Percentiles rank a stretch among this genome's conserved stretches.
Evolutionary conservation across 768 basidiomycete species (phyloP).

Genomic region (Cystoderma amianthinum): DNA sequence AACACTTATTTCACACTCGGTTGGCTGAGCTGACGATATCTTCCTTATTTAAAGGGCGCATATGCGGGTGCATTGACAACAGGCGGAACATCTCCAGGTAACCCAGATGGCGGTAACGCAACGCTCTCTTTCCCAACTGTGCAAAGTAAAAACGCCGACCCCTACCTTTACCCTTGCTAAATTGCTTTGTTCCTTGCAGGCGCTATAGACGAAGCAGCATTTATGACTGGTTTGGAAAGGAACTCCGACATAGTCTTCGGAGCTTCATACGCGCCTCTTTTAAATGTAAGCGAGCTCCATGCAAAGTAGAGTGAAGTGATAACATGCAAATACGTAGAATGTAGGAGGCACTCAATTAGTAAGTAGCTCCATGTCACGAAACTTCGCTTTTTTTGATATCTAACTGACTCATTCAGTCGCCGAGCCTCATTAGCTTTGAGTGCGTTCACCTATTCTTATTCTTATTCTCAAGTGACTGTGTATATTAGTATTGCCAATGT

Average conservation of each 20-base stretch:
- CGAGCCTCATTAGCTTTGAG: constrained; percentile 54
- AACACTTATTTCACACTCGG: no score
- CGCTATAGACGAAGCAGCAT: constrained; percentile 48
- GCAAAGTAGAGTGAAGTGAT: no score
- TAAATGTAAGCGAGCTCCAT: constrained; percentile 24
- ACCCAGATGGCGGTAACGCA: constrained; percentile 29
- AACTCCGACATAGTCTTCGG: constrained; percentile 34
- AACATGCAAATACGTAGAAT: no score
- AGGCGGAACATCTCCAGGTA: constrained; percentile 28
- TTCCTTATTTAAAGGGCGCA: constrained; percentile 30
- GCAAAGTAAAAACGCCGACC: constrained; percentile 33
- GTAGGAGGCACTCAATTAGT: neutral
- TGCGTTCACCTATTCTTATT: constrained; percentile 10
- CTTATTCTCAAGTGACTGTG: neutral
- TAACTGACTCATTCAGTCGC: constrained; percentile 23
- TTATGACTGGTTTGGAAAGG: constrained; percentile 55
- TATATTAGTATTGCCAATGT: constrained; percentile 35
- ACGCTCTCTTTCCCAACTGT: constrained; percentile 45
- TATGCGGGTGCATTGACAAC: constrained; percentile 44
- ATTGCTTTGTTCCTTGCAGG: constrained; percentile 16
- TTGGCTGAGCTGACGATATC: constrained; percentile 6
- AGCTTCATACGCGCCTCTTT: constrained; percentile 49
- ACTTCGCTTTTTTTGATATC: constrained; percentile 8
- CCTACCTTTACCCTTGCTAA: neutral
- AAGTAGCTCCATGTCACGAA: neutral